Evolutionary conservation across 2,329 filamentous ascomycete genomes (phyloP).

Genomic region (Aspergillus nomiae): DNA sequence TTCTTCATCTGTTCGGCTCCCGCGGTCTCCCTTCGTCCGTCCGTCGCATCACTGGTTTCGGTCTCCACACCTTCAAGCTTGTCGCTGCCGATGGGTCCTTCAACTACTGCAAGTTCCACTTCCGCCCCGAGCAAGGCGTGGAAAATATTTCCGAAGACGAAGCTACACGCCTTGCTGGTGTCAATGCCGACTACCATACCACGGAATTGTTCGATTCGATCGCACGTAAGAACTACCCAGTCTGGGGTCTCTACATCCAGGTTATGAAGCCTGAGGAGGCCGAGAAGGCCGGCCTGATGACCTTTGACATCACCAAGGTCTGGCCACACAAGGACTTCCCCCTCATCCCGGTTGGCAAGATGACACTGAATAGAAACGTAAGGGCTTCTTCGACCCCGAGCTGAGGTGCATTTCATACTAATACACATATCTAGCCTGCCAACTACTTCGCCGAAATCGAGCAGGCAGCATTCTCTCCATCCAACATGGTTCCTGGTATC

Average conservation of each 20-base stretch:
- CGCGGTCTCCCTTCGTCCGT: conserved; percentile 52
- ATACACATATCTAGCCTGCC: conserved; percentile 30
- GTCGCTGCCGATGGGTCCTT: conserved; percentile 50
- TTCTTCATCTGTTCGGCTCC: conserved; percentile 64
- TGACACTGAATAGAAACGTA: conserved; percentile 56
- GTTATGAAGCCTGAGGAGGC: conserved; percentile 57
- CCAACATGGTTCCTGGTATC: conserved; percentile 64
- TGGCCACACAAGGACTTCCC: conserved; percentile 57
- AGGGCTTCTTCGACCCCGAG: neutral
- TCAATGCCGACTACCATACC: conserved; percentile 61
- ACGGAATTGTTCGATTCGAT: conserved; percentile 65
- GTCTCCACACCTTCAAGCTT: conserved; percentile 37
- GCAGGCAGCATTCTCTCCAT: conserved; percentile 67
- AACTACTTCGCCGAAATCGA: conserved; percentile 70
- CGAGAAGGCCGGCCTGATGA: conserved; percentile 49
- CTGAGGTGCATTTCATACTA: conserved; percentile 1
- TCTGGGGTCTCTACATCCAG: conserved; percentile 59
- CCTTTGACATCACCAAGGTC: conserved; percentile 61
- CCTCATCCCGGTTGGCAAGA: conserved; percentile 50
- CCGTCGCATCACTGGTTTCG: conserved; percentile 57
- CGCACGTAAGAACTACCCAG: conserved; percentile 57
- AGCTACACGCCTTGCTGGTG: conserved; percentile 52
- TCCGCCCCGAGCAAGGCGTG: conserved; percentile 58
- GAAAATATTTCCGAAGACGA: conserved; percentile 57
- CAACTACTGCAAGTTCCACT: conserved; percentile 63